These are phyloP conservation scores for Exophiala spinifera DNA, from an alignment of 2,329 filamentous ascomycete species.

Conservation along the genomic window DNA sequence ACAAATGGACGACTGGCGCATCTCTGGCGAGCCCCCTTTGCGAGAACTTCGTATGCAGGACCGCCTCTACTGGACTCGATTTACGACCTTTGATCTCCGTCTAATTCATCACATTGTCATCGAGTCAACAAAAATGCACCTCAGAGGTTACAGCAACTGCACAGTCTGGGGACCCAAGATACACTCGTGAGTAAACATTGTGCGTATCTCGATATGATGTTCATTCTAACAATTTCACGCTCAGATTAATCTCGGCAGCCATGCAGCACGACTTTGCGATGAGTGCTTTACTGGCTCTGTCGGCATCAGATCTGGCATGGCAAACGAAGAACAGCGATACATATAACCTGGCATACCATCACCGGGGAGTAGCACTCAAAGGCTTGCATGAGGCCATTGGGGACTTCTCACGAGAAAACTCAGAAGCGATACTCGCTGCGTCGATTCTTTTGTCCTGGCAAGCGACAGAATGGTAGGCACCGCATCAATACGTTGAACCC, in stretches of 20 bases:
- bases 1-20: conserved; percentile 77
- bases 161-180: conserved; percentile 92
- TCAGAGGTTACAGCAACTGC: conserved; percentile 74
- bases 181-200: conserved; percentile 68
- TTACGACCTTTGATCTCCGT: conserved; percentile 74
- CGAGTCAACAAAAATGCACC: conserved; percentile 77
- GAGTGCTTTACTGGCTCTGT: conserved; percentile 87
- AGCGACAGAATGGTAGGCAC: conserved; percentile 83
- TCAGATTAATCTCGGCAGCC: conserved; percentile 76
- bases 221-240: conserved; percentile 18
- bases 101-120: conserved; percentile 88
- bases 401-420: conserved; percentile 78
- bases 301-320: conserved; percentile 91
- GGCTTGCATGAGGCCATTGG: conserved; percentile 85
- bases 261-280: conserved; percentile 84
- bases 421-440: conserved; percentile 85
- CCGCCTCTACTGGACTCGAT: conserved; percentile 67
- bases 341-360: conserved; percentile 83
- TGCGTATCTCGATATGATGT: conserved; percentile 27
- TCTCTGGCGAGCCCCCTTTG: conserved; percentile 81
- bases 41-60: conserved; percentile 75
- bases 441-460: conserved; percentile 95
- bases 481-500: conserved; percentile 18
- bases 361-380: conserved; percentile 79
- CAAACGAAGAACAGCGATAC: conserved; percentile 81